A percentile compares a stretch with the other conserved stretches of the same genome.
These are phyloP conservation scores for Pedinophyceae sp. DNA, from an alignment of 139 green algal genomes.

Conservation along the genomic window DNA sequence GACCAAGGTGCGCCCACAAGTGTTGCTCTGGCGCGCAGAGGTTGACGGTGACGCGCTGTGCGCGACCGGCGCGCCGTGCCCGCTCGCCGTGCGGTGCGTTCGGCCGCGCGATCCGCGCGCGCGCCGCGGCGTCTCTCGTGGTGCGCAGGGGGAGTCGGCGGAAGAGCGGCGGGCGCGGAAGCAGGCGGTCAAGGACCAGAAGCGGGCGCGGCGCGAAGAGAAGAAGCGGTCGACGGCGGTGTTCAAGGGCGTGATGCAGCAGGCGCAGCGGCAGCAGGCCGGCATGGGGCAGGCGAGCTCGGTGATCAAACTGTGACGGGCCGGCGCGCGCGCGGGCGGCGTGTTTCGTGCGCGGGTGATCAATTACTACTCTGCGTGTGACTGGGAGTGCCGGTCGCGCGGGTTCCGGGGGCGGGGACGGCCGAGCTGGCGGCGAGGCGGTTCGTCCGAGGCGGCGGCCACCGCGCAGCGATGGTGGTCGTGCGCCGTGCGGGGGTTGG, in stretches of 20 bases:
- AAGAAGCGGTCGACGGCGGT: constrained; percentile 73
- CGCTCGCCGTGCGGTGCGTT: too few relatives aligned
- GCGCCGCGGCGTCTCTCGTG: too few relatives aligned
- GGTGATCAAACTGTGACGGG: background rate
- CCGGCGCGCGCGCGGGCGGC: too few relatives aligned
- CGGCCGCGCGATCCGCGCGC: too few relatives aligned
- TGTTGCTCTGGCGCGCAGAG: constrained; percentile 1
- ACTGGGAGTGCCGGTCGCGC: too few relatives aligned
- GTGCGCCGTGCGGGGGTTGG: too few relatives aligned
- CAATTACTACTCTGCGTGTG: too few relatives aligned
- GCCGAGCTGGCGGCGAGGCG: too few relatives aligned
- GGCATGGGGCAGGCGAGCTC: background rate
- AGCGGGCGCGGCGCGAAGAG: constrained; percentile 27
- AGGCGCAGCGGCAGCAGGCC: constrained; percentile 27
- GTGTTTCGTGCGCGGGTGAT: too few relatives aligned
- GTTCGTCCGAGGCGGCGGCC: too few relatives aligned
- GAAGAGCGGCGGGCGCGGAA: constrained; percentile 70
- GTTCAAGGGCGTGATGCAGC: constrained; percentile 45
- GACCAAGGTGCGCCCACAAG: background rate
- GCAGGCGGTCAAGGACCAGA: constrained; percentile 56
- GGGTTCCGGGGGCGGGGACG: too few relatives aligned
- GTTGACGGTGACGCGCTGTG: background rate
- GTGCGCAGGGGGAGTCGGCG: constrained; percentile 49
- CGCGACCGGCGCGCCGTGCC: constrained; percentile 17
- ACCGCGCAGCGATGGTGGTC: too few relatives aligned